These are phyloP conservation scores for Eucalyptus caleyi DNA, from an alignment of 345 rosid genomes.

Conservation along the genomic window DNA sequence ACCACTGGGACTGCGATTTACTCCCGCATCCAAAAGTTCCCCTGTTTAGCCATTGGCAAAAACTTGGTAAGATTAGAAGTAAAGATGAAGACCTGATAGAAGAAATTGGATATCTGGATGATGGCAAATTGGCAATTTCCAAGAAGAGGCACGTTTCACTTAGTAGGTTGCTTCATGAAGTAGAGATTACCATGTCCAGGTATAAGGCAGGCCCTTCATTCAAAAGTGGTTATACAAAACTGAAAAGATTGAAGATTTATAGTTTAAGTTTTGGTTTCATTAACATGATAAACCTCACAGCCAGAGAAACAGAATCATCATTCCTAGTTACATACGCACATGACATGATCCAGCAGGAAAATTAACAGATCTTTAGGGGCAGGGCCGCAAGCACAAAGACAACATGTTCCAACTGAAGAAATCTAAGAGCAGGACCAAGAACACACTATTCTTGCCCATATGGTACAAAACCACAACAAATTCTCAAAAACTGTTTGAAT, in stretches of 20 bases:
- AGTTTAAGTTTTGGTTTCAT: background rate
- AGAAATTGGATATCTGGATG: background rate
- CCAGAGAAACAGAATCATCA: background rate
- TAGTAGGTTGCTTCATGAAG: background rate
- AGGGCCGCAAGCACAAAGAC: background rate
- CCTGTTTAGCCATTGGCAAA: slow-evolving; percentile 24
- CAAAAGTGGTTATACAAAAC: background rate
- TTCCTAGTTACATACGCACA: background rate
- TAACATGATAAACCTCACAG: background rate
- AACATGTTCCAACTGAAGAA: background rate
- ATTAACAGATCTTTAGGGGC: background rate
- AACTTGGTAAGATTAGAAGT: background rate
- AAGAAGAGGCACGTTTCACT: background rate
- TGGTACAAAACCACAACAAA: background rate
- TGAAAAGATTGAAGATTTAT: background rate
- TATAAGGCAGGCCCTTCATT: background rate
- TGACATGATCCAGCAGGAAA: background rate
- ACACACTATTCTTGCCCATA: background rate
- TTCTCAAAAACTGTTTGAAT: background rate
- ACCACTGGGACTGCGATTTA: slow-evolving; percentile 96
- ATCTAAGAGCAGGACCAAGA: background rate
- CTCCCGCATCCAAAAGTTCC: slow-evolving; percentile 82
- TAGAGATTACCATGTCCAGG: background rate
- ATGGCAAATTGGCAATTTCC: background rate
- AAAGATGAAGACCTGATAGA: background rate